phyloP scores from a whole-genome alignment of 306 rosid genomes.

The Amphicarpaea edgeworthii region DNA sequence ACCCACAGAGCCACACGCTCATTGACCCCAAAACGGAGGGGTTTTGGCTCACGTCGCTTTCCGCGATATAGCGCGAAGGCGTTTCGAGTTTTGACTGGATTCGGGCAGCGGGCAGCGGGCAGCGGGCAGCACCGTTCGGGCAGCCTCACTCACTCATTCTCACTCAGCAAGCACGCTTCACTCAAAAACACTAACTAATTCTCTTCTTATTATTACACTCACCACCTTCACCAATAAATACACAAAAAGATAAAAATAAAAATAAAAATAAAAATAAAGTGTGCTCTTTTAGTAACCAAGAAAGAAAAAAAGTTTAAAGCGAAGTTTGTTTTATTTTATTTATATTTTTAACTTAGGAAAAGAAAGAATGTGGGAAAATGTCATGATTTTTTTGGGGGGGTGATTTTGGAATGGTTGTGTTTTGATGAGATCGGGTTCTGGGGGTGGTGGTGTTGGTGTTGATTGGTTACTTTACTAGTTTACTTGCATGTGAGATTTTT shows the following conservation, averaged over 20 bases:
- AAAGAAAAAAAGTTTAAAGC: neutral
- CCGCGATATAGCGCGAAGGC: constrained; percentile 68
- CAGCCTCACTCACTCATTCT: constrained; percentile 35
- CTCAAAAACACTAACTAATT: constrained; percentile 45
- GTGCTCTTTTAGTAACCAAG: neutral
- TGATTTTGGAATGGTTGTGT: neutral
- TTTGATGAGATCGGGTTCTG: constrained; percentile 56
- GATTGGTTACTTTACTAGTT: neutral
- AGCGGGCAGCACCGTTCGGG: constrained; percentile 58
- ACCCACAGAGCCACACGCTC: neutral
- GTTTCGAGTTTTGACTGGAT: constrained; percentile 67
- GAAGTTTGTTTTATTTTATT: neutral
- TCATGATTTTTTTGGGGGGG: constrained; percentile 19
- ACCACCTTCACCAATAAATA: constrained; percentile 23
- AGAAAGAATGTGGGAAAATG: neutral
- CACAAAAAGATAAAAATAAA: neutral
- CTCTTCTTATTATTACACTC: neutral
- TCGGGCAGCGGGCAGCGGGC: constrained; percentile 69
- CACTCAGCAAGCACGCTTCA: constrained; percentile 54
- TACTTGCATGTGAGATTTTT: constrained; percentile 24
- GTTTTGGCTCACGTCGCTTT: constrained; percentile 64
- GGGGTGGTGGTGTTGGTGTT: constrained; percentile 34
- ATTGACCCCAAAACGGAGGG: constrained; percentile 52
- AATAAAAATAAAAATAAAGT: neutral
- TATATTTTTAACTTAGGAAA: neutral